Evolutionary conservation across 495 filamentous ascomycete species (phyloP), one percentile per base, ranked within the genome.

Genomic region (Achaetomiella virescens): DNA sequence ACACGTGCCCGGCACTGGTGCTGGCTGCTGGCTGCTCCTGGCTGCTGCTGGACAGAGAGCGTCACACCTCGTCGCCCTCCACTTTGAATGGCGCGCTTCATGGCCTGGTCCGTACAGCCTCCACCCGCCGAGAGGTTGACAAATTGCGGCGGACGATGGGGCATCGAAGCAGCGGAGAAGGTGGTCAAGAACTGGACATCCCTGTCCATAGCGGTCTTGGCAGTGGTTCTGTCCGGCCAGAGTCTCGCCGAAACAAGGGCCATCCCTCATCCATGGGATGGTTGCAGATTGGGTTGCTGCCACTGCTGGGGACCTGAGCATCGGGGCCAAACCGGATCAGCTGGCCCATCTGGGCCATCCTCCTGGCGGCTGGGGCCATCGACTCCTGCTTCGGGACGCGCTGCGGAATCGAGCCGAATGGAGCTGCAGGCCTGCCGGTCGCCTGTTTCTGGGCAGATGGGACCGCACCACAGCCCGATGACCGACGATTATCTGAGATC

Each of bases 191-290:
- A 54, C 52, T 40, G 21, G 66, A 60, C 61, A 70, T 58, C 66
- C 68, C 63, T 63, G 58, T 58, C 59, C 41, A 61, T 66, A 66
- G 43, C 35, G 38, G 59, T 11, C 62, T 66, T 66, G 60, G 60
- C 63, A 38, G 47, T 47, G 48, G 20, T 22, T 52, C 61, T 43
- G 49, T 46, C 59, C 63, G 59, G 61, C 59, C 60, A 64, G 51
- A 59, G 63, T 68, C 55, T 55, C 61, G 61, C 68, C 63, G 68
- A 68, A 46, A 40, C 49, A 48, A 52, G 62, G 47, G 5, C 22
- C 59, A 64, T 61, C 60, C 61, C 52, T 58, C 61, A 62, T 60
- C 29, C 37, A 20, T 36, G 40, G 24, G 40, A 14, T 22, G 42
- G 50, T 49, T 31, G 24, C 48, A 33, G 48, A n/a, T 48, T 60